Evolutionary conservation across 352 stramenopile species (phyloP).

Genomic region (Globisporangium emineosum): DNA sequence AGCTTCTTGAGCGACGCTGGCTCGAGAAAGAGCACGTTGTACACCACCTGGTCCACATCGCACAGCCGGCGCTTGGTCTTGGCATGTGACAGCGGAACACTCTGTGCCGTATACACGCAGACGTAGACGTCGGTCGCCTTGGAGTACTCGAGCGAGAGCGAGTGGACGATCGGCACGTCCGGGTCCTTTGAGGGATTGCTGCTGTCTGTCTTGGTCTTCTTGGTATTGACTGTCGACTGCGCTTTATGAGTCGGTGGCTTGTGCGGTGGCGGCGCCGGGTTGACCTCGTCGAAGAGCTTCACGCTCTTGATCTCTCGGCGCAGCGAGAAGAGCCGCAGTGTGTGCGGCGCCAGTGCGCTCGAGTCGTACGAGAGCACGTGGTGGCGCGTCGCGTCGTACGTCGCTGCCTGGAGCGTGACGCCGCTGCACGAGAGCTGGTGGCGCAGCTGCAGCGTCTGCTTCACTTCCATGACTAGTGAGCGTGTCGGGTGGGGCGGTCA

Average conservation of each 20-base stretch:
- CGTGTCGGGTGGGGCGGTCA: neutral
- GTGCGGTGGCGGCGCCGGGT: slow-evolving; percentile 10
- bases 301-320: slow-evolving; percentile 62
- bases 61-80: slow-evolving; percentile 1
- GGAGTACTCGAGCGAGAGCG: slow-evolving; percentile 44
- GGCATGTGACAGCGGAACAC: slow-evolving; percentile 4
- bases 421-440: slow-evolving; percentile 67
- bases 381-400: slow-evolving; percentile 68
- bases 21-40: slow-evolving; percentile 61
- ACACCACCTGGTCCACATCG: slow-evolving; percentile 15
- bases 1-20: slow-evolving; percentile 55
- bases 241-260: neutral
- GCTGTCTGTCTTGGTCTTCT: slow-evolving; percentile 9
- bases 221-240: neutral
- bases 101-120: slow-evolving; percentile 46
- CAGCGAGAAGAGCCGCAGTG: slow-evolving; percentile 68
- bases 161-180: slow-evolving; percentile 19
- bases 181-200: slow-evolving; percentile 10
- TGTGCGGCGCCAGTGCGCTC: slow-evolving; percentile 37
- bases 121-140: slow-evolving; percentile 50
- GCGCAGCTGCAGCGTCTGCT: slow-evolving; percentile 68
- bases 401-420: slow-evolving; percentile 42
- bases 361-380: slow-evolving; percentile 69
- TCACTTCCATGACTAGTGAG: slow-evolving; percentile 19
- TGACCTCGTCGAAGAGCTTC: slow-evolving; percentile 39